Conservation (phyloP, 2,329 filamentous ascomycete genomes). For the Colletotrichum endophyticum region DNA sequence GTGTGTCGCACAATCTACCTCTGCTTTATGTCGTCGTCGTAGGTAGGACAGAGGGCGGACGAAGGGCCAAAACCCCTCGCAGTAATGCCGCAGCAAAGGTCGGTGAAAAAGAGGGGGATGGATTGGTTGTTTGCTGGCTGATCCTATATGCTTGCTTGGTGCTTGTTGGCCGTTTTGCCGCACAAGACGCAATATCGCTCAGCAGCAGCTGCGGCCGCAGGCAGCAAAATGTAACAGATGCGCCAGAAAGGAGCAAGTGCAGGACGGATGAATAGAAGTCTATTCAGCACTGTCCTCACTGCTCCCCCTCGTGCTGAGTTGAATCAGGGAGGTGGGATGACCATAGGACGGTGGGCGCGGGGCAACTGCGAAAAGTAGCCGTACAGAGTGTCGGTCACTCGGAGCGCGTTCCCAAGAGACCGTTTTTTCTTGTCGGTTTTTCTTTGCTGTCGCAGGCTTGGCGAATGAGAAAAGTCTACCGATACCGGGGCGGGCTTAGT, state of each 20-base stretch:
- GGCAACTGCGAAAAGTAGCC: slow-evolving; percentile 6
- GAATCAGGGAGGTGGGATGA: slow-evolving; percentile 19
- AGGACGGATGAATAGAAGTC: slow-evolving; percentile 19
- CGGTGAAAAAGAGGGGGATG: background rate
- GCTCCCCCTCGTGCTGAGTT: slow-evolving; percentile 18
- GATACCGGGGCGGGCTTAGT: slow-evolving; percentile 13
- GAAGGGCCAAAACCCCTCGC: background rate
- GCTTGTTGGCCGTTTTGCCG: background rate
- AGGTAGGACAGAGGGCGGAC: background rate
- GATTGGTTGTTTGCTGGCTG: background rate
- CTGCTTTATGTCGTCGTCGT: background rate
- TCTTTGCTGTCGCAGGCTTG: background rate
- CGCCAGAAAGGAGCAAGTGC: slow-evolving; percentile 20
- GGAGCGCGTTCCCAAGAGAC: background rate
- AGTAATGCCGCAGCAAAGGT: background rate
- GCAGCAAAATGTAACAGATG: background rate
- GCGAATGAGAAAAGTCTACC: slow-evolving; percentile 2
- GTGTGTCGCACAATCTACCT: background rate
- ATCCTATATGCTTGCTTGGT: background rate
- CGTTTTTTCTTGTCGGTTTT: background rate
- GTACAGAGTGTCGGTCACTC: background rate
- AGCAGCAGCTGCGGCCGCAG: background rate
- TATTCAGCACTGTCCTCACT: slow-evolving; percentile 24
- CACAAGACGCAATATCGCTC: background rate
- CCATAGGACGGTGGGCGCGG: slow-evolving; percentile 1